Percentiles rank a stretch among this genome's conserved stretches.
phyloP scores from a whole-genome alignment of 2,329 filamentous ascomycete species.

The Talaromyces sp. region DNA sequence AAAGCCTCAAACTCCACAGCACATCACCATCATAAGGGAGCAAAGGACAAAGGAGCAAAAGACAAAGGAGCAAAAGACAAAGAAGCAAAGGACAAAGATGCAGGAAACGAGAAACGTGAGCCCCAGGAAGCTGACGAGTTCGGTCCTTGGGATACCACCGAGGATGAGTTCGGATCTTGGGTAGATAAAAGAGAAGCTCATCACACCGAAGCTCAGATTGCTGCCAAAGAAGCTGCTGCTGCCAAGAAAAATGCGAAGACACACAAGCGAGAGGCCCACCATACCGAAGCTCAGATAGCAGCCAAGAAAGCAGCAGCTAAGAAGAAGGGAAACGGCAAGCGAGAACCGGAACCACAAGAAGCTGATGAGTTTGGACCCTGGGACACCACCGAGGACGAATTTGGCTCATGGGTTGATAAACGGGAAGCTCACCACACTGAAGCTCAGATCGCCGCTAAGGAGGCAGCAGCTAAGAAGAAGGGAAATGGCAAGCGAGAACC shows the following conservation, averaged over 20 bases:
- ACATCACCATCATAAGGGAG: neutral
- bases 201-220: slow-evolving; percentile 3
- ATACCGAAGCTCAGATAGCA: neutral
- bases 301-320: neutral
- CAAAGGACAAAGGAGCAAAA: neutral
- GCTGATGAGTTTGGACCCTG: slow-evolving; percentile 1
- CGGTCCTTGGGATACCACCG: neutral
- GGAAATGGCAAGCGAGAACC: neutral
- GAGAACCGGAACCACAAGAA: neutral
- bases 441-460: neutral
- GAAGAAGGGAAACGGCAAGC: neutral
- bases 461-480: neutral
- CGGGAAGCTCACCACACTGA: neutral
- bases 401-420: neutral
- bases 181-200: neutral
- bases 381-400: neutral
- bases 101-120: neutral
- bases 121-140: neutral
- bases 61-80: no score
- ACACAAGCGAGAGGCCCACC: neutral
- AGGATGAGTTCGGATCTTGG: slow-evolving; percentile 7
- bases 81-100: neutral
- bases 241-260: neutral
- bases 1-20: neutral
- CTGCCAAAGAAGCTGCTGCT: neutral